Conservation (phyloP, 768 basidiomycete genomes). For the Xanthoconium purpureum region DNA sequence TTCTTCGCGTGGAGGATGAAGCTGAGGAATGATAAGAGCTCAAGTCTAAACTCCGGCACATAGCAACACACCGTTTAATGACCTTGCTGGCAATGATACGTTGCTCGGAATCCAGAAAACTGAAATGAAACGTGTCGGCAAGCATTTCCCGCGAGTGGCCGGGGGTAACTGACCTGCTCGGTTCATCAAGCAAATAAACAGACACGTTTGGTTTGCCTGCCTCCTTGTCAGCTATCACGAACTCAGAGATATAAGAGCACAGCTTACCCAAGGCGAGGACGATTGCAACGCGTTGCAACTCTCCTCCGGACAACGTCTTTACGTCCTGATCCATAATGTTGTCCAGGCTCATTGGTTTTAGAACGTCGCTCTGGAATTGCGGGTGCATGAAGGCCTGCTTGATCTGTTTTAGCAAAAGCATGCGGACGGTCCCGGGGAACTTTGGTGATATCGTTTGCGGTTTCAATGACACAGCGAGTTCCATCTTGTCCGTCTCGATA, state of each 20-base stretch:
- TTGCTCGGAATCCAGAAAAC: constrained; percentile 98
- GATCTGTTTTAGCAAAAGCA: constrained; percentile 92
- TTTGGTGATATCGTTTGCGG: constrained; percentile 98
- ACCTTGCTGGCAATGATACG: constrained; percentile 98
- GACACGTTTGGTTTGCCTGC: constrained; percentile 72
- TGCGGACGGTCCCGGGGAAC: constrained; percentile 95
- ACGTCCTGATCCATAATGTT: constrained; percentile 97
- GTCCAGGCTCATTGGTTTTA: constrained; percentile 97
- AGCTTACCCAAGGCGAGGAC: constrained; percentile 79
- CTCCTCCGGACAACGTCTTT: constrained; percentile 97
- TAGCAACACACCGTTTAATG: constrained; percentile 75
- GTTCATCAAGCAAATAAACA: constrained; percentile 96
- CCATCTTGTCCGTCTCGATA: constrained; percentile 74
- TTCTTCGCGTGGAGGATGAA: constrained; percentile 97
- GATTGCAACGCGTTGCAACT: constrained; percentile 96
- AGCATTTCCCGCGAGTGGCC: background rate
- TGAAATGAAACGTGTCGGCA: constrained; percentile 25
- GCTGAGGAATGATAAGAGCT: constrained; percentile 33
- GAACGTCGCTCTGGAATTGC: constrained; percentile 98
- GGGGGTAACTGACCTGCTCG: constrained; percentile 56
- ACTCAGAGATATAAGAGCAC: background rate
- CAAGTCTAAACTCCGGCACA: background rate
- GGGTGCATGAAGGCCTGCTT: constrained; percentile 97
- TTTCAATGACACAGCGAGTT: constrained; percentile 88
- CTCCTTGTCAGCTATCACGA: constrained; percentile 7